These are phyloP conservation scores for Magnusiomyces fungicola DNA, from an alignment of 1,139 yeast species.

Conservation along the genomic window DNA sequence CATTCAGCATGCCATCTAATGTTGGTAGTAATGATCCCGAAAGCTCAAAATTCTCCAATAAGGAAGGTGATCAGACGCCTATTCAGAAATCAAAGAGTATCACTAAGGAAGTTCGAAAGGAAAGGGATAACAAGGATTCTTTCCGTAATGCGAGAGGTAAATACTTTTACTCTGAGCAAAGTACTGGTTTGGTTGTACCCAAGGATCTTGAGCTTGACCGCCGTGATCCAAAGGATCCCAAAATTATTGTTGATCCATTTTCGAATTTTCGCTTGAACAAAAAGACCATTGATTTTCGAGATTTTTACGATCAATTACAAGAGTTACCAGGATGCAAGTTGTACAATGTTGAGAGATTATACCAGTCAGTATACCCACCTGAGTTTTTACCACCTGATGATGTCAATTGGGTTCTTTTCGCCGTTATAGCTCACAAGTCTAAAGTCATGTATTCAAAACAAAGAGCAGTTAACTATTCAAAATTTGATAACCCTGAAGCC, in stretches of 20 bases:
- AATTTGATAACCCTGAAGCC: no score
- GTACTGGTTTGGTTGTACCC: background rate
- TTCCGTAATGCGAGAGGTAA: no score
- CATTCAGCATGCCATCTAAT: background rate
- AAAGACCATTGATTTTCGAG: slow-evolving; percentile 34
- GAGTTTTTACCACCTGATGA: slow-evolving; percentile 59
- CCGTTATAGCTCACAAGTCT: slow-evolving; percentile 55
- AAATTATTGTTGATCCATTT: slow-evolving; percentile 20
- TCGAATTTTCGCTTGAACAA: slow-evolving; percentile 21
- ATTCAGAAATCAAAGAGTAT: no score
- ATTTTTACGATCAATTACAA: slow-evolving; percentile 24
- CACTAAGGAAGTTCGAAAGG: no score
- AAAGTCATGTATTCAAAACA: slow-evolving; percentile 34
- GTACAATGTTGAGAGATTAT: slow-evolving; percentile 22
- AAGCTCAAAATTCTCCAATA: no score
- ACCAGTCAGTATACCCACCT: slow-evolving; percentile 56
- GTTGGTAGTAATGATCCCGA: no score
- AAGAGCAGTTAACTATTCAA: slow-evolving; percentile 25
- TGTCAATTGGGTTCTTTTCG: slow-evolving; percentile 69
- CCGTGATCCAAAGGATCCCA: background rate
- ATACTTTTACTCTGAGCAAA: background rate
- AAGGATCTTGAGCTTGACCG: background rate
- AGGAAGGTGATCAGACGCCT: no score
- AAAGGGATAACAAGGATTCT: no score
- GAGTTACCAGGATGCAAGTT: slow-evolving; percentile 8